Percentiles rank a stretch among this genome's conserved stretches.
Conservation (phyloP, 257 asterid genomes). For the Eucommia ulmoides region DNA sequence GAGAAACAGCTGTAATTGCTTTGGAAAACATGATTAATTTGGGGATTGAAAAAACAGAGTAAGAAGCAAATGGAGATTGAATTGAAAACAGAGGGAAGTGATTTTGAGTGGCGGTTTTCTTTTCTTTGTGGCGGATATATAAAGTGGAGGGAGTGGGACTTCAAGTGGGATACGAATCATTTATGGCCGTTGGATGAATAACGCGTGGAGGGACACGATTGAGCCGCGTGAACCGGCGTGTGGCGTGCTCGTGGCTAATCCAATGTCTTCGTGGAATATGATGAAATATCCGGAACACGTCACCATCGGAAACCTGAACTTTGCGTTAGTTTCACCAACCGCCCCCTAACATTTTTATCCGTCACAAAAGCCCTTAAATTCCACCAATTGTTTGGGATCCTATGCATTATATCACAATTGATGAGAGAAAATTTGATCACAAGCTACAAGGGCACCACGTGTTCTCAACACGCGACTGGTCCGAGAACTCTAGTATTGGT, state of each 20-base stretch:
- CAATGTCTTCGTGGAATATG: constrained; percentile 14
- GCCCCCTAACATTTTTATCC: no score
- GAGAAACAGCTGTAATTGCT: constrained; percentile 37
- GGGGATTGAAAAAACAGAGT: no score
- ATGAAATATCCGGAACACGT: constrained; percentile 14
- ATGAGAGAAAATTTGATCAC: no score
- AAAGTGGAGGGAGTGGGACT: neutral
- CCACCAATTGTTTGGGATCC: no score
- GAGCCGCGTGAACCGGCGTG: constrained; percentile 31
- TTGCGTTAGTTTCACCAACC: no score
- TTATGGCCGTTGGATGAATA: constrained; percentile 10
- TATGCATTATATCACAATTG: no score
- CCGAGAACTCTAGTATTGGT: no score
- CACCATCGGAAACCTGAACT: constrained; percentile 8
- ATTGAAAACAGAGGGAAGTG: neutral
- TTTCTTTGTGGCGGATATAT: no score
- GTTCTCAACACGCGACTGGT: no score
- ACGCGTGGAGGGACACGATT: constrained; percentile 18
- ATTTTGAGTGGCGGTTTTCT: neutral
- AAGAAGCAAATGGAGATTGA: no score
- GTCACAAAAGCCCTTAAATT: no score
- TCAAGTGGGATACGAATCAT: constrained; percentile 5
- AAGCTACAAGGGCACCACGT: no score
- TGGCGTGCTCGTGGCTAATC: constrained; percentile 40
- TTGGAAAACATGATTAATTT: constrained; percentile 22